Evolutionary conservation across 768 basidiomycete genomes (phyloP).

Genomic region (Lactarius akahatsu): DNA sequence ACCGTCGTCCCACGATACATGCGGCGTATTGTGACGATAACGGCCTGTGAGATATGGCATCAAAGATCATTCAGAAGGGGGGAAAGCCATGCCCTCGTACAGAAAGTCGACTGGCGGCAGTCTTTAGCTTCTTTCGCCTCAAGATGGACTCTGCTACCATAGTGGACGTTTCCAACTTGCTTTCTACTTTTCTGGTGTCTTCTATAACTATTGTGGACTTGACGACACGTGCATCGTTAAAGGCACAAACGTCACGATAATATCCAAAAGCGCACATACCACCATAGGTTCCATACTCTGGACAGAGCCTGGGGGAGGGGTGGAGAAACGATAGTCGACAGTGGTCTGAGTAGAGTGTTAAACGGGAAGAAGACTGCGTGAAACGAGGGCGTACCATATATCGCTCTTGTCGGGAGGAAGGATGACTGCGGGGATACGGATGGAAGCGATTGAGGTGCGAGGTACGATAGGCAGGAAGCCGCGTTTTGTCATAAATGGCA

Average conservation of each 20-base stretch:
- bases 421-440: conserved; percentile 18
- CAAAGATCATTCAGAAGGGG: not conserved
- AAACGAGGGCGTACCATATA: conserved; percentile 9
- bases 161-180: conserved; percentile 16
- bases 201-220: conserved; percentile 10
- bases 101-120: conserved; percentile 16
- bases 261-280: conserved; percentile 3
- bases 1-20: conserved; percentile 20
- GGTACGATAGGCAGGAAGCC: conserved; percentile 18
- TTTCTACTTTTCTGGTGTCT: conserved; percentile 12
- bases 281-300: not conserved
- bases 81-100: conserved; percentile 3
- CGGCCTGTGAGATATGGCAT: conserved; percentile 15
- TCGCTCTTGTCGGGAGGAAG: conserved; percentile 11
- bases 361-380: not conserved
- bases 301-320: not conserved
- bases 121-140: conserved; percentile 21
- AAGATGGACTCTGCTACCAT: conserved; percentile 11
- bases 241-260: not conserved
- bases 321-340: conserved; percentile 16
- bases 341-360: conserved; percentile 8
- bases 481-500: conserved; percentile 13
- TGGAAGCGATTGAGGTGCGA: conserved; percentile 23
- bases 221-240: not conserved
- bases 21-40: conserved; percentile 18